phyloP scores from a whole-genome alignment of 1,139 yeast species.

The Candida dubliniensis region DNA sequence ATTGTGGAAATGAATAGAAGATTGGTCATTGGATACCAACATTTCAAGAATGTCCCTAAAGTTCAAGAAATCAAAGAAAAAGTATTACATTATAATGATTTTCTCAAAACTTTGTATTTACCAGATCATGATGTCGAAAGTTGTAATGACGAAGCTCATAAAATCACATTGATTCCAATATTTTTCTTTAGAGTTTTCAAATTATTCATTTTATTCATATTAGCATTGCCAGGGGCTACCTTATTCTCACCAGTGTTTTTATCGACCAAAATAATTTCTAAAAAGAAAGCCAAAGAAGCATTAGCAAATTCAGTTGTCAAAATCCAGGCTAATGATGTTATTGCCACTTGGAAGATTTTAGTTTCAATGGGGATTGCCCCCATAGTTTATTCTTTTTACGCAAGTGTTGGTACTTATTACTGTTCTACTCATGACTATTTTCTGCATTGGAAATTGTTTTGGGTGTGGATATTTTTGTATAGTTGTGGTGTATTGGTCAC shows the following conservation, averaged over 20 bases:
- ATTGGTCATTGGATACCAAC: constrained; percentile 74
- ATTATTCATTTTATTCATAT: constrained; percentile 51
- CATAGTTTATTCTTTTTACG: constrained; percentile 74
- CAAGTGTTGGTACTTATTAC: constrained; percentile 61
- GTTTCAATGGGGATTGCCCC: constrained; percentile 92
- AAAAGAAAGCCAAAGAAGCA: constrained; percentile 72
- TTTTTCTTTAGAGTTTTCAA: constrained; percentile 56
- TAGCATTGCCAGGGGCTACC: constrained; percentile 82
- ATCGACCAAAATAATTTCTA: constrained; percentile 71
- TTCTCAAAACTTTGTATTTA: constrained; percentile 65
- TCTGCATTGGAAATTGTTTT: constrained; percentile 21
- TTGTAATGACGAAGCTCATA: constrained; percentile 45
- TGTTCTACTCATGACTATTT: constrained; percentile 29
- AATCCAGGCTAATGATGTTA: constrained; percentile 86
- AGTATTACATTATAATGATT: constrained; percentile 68
- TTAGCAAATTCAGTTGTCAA: constrained; percentile 88
- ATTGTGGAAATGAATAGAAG: constrained; percentile 89
- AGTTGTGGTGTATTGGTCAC: constrained; percentile 68
- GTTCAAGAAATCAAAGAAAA: constrained; percentile 59
- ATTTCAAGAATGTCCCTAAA: constrained; percentile 69
- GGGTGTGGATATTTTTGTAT: constrained; percentile 51
- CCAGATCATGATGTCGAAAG: constrained; percentile 89
- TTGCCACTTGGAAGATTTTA: constrained; percentile 94
- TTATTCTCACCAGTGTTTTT: constrained; percentile 86
- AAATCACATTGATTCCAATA: constrained; percentile 44